phyloP scores from a whole-genome alignment of 2,329 filamentous ascomycete species.

The Cladosporium sp. region DNA sequence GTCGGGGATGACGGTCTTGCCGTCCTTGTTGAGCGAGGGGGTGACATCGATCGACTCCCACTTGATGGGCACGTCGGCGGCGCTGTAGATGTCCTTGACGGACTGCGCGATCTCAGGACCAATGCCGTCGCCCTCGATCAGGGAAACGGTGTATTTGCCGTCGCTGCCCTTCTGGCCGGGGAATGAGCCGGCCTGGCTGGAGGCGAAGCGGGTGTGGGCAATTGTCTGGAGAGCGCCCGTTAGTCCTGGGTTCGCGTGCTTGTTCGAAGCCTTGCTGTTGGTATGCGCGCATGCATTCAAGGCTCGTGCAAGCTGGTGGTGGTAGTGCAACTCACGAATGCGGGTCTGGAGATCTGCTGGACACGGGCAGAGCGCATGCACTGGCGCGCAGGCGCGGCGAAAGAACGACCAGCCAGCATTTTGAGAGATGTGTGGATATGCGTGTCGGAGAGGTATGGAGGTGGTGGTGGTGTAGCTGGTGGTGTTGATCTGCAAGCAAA shows the following conservation, averaged over 20 bases:
- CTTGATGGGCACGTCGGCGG: constrained; percentile 91
- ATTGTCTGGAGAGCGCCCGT: neutral
- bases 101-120: constrained; percentile 97
- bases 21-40: constrained; percentile 79
- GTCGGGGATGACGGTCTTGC: constrained; percentile 92
- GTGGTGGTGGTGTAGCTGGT: neutral
- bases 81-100: constrained; percentile 97
- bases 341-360: constrained; percentile 45
- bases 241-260: neutral
- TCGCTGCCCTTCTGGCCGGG: constrained; percentile 84
- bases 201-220: constrained; percentile 12
- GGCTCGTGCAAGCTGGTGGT: neutral
- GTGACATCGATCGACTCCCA: constrained; percentile 98
- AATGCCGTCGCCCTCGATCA: constrained; percentile 99
- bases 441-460: constrained; percentile 7
- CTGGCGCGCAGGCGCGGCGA: constrained; percentile 76
- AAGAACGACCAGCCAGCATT: constrained; percentile 82
- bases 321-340: constrained; percentile 23
- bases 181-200: constrained; percentile 80
- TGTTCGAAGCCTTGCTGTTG: neutral
- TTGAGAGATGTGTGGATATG: constrained; percentile 42
- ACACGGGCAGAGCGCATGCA: constrained; percentile 66
- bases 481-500: constrained; percentile 16
- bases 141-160: constrained; percentile 91
- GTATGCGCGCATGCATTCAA: constrained; percentile 1